phyloP scores from a whole-genome alignment of 345 rosid genomes.

The Dipteronia dyeriana region DNA sequence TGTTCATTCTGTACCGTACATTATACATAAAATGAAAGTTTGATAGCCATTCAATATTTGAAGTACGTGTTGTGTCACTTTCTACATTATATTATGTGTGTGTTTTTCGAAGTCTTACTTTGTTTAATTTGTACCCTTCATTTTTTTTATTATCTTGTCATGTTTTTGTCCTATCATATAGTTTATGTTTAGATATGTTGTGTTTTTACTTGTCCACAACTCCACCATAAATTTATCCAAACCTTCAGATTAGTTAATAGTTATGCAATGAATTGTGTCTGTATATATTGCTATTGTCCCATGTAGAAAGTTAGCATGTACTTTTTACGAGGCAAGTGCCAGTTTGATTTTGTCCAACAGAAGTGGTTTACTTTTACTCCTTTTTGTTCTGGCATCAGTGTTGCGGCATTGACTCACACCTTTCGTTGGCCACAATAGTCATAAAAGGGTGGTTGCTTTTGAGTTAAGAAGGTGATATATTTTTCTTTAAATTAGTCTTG shows the following conservation, averaged over 20 bases:
- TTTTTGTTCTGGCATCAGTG: not conserved
- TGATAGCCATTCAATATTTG: not conserved
- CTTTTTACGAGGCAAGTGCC: not conserved
- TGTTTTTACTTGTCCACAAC: not conserved
- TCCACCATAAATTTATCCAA: not conserved
- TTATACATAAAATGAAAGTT: not conserved
- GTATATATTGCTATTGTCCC: not conserved
- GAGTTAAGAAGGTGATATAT: not conserved
- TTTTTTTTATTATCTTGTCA: not conserved
- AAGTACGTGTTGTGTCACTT: not conserved
- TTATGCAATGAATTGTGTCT: not conserved
- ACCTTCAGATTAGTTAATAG: not conserved
- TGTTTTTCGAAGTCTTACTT: not conserved
- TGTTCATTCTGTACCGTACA: not conserved
- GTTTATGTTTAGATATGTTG: not conserved
- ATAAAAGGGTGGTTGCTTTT: not conserved
- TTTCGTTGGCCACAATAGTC: constrained; percentile 4
- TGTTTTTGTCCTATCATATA: not conserved
- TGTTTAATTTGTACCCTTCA: not conserved
- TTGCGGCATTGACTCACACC: not conserved
- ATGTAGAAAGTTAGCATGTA: not conserved
- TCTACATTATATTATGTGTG: not conserved
- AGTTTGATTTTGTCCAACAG: not conserved
- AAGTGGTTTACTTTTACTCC: not conserved
- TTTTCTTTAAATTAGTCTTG: constrained; percentile 1